Conservation (phyloP, 208 protist genomes). For the Trypanosoma caninum region DNA sequence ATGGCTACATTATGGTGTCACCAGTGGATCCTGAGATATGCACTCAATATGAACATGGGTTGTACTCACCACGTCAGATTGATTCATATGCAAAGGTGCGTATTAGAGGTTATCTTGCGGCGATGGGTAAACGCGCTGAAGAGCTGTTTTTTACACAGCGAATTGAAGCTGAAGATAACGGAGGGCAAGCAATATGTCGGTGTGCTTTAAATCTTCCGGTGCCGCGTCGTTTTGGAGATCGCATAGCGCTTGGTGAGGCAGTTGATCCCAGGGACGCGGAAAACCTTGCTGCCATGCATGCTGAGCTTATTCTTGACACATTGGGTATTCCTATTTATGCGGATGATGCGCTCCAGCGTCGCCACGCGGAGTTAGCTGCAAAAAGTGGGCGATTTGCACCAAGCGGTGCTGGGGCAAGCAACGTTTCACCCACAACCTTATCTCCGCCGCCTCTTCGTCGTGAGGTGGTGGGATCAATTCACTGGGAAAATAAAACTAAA, state of each 20-base stretch:
- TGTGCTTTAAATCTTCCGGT: slow-evolving; percentile 65
- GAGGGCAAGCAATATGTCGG: slow-evolving; percentile 29
- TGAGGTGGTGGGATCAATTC: slow-evolving; percentile 53
- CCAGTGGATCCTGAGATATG: slow-evolving; percentile 28
- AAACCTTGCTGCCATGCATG: slow-evolving; percentile 82
- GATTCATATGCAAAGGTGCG: slow-evolving; percentile 55
- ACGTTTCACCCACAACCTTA: slow-evolving; percentile 33
- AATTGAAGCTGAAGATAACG: slow-evolving; percentile 45
- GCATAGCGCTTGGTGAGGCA: slow-evolving; percentile 74
- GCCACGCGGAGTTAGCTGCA: slow-evolving; percentile 53
- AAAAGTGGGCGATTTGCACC: slow-evolving; percentile 68
- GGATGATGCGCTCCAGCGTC: slow-evolving; percentile 44
- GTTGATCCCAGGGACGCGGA: slow-evolving; percentile 56
- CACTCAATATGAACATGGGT: slow-evolving; percentile 28
- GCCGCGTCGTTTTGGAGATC: slow-evolving; percentile 65
- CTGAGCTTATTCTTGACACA: slow-evolving; percentile 85
- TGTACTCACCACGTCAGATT: slow-evolving; percentile 47
- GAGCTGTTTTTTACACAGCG: slow-evolving; percentile 63
- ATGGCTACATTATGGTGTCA: slow-evolving; percentile 70
- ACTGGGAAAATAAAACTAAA: slow-evolving; percentile 53
- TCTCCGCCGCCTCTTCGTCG: slow-evolving; percentile 78
- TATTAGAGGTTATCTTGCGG: slow-evolving; percentile 58
- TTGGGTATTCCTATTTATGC: slow-evolving; percentile 80
- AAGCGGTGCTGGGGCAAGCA: slow-evolving; percentile 7
- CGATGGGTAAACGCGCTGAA: slow-evolving; percentile 58